Evolutionary conservation across 148 eudicot species (phyloP).

Genomic region (Spergularia bocconei): DNA sequence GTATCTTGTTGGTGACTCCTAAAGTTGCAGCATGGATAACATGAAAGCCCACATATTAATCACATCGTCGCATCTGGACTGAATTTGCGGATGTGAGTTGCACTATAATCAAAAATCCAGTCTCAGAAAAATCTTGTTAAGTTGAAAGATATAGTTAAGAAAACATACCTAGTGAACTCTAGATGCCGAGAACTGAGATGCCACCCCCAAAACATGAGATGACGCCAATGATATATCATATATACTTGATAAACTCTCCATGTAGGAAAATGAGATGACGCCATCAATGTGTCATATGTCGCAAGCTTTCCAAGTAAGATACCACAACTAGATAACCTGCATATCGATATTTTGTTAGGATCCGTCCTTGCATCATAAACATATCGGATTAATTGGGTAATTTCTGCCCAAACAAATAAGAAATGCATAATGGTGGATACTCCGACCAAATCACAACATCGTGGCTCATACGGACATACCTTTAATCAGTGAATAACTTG

Average conservation of each 20-base stretch:
- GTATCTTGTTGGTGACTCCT: no score
- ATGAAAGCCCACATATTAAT: no score
- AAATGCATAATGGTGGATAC: neutral
- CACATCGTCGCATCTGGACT: no score
- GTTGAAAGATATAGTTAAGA: neutral
- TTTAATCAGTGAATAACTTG: neutral
- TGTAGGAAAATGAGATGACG: neutral
- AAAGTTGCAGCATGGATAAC: no score
- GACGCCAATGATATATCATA: neutral
- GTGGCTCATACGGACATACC: neutral
- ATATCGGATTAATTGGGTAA: neutral
- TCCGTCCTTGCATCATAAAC: neutral
- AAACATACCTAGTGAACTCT: conserved; percentile 1
- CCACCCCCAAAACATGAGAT: neutral
- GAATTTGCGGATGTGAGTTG: no score
- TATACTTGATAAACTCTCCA: neutral
- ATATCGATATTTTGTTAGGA: neutral
- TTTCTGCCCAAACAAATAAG: neutral
- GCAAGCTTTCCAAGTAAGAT: neutral
- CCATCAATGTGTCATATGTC: neutral
- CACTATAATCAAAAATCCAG: no score
- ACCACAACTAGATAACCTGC: neutral
- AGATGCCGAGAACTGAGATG: neutral
- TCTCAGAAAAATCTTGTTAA: no score
- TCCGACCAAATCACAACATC: neutral